Evolutionary conservation across 768 basidiomycete species (phyloP), one percentile per base, ranked within the genome.

Genomic region (Mycena kentingensis): DNA sequence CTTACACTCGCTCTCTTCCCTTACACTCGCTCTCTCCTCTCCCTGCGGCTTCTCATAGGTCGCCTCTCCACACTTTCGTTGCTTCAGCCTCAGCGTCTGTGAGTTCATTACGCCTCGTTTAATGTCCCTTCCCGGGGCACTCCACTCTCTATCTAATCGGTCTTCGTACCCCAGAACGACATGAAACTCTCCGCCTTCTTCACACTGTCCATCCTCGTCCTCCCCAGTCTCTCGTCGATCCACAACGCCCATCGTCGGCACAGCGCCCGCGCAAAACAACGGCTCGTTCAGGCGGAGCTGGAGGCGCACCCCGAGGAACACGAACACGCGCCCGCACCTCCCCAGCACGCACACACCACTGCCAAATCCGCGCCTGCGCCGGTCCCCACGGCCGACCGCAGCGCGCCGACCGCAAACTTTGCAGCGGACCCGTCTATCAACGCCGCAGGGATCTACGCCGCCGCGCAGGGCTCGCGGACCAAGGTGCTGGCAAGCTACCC

Each of bases 361-460:
- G n/a, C 16, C 24, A 25, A 12, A 4, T 11, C 29, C 5, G 13
- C 21, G 6, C 8, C 26, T 8, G 25, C 22, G 8, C 21, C 21
- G 41, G 25, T 43, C 22, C 10, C 41, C 12, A n/a, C 26, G 29
- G 28, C 18, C 10, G 21, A 5, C 21, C 44, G 27, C 16, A 32
- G 12, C 44, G 44, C 7, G 28, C 44, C 10, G 16, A 10, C 39
- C 27, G 43, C 42, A 35, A 15, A 19, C 22, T 61, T 64, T 34
- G 48, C 56, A 4, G 63, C 63, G 5, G 61, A 63, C 45, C 49
- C 54, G 1, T 51, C 52, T 19, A 65, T 65, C 21, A 60, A 65
- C 31, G 57, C 52, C 2, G 38, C 41, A 2, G 61, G 52, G 4
- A 52, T 66, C 35, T 60, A 63, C 37, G 52, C 43, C 1, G 63